Evolutionary conservation across 176 grass and related monocot species (phyloP), one percentile per base, ranked within the genome.

Genomic region (Oryza australiensis): DNA sequence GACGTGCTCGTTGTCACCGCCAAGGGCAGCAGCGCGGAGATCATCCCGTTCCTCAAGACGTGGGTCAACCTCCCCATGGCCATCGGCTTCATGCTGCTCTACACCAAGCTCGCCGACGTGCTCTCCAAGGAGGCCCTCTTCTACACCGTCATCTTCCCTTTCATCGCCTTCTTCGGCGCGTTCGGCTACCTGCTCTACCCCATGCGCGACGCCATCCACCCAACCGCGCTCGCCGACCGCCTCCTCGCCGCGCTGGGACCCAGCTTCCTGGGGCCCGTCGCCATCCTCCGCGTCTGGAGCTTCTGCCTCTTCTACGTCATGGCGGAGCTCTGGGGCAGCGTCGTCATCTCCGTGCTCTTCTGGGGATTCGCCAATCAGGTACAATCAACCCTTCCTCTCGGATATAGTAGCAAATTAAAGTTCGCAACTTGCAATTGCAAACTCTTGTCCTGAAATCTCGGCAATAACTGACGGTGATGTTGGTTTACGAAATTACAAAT

Each of bases 11-110:
- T 99, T 24, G 93, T 99, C 67, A 99, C 93, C 55, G 91, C 96
- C 28, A 93, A 99, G 73, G 96, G 96, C 9, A 99, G 96, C 96
- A 99, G 93, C 86, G 96, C 96, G 23, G 96, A 99, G 86, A 99
- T 99, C 85, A 99, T 99, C 45, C 96, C 96, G 0, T 99, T 99
- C 91, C 87, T 99, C 87, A 99, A 99, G 91, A 99, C 91, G 1
- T 99, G 93, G 96, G 96, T 95, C 57, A 99, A 95, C 79, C 86
- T 99, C 49, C 96, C 96, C 71, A 99, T 99, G 96, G 96, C 96
- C 68, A 27, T 99, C 20, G 96, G 96, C 20, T 99, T 99, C 82
- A 99, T 99, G 96, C 75, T 99, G 23, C 87, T 99, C 43, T 99
- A 95, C 93, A 95, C 92, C 87, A 95, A 94, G 87, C 93, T 99